Evolutionary conservation across 306 rosid species (phyloP).

Genomic region (Luffa acutangula): DNA sequence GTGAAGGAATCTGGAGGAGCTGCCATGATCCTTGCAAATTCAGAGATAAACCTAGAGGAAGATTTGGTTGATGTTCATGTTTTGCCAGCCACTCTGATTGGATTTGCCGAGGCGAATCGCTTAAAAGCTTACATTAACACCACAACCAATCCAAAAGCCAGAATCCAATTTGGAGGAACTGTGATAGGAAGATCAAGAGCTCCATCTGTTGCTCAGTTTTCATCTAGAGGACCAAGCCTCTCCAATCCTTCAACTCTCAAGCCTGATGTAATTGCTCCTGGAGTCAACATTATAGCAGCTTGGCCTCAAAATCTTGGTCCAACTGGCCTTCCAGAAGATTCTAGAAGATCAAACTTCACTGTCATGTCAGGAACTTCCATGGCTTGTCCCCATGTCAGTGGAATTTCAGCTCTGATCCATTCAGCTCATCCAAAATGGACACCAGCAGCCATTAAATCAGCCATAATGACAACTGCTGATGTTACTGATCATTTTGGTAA

Average conservation of each 20-base stretch:
- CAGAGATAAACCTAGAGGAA: slow-evolving; percentile 69
- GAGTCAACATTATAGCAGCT: slow-evolving; percentile 92
- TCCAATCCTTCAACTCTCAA: slow-evolving; percentile 82
- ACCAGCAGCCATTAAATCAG: slow-evolving; percentile 76
- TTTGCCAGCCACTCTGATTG: slow-evolving; percentile 78
- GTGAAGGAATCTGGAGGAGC: slow-evolving; percentile 88
- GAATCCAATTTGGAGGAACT: slow-evolving; percentile 70
- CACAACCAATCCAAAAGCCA: slow-evolving; percentile 41
- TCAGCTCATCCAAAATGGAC: slow-evolving; percentile 69
- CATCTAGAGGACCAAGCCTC: slow-evolving; percentile 81
- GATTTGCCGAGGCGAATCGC: slow-evolving; percentile 58
- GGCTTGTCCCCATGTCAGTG: slow-evolving; percentile 94
- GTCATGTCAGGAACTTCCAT: slow-evolving; percentile 94
- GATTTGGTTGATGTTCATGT: slow-evolving; percentile 93
- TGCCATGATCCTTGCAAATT: slow-evolving; percentile 77
- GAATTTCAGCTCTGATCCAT: slow-evolving; percentile 67
- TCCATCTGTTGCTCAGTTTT: slow-evolving; percentile 77
- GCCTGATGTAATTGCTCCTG: slow-evolving; percentile 91
- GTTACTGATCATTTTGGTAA: slow-evolving; percentile 50
- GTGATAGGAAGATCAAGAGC: slow-evolving; percentile 59
- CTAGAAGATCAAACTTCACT: slow-evolving; percentile 70
- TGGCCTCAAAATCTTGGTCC: slow-evolving; percentile 99
- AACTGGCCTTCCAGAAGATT: slow-evolving; percentile 66
- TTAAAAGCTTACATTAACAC: slow-evolving; percentile 65
- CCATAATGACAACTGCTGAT: slow-evolving; percentile 73